phyloP scores from a whole-genome alignment of 352 stramenopile species.

The Phytophthora europaea region DNA sequence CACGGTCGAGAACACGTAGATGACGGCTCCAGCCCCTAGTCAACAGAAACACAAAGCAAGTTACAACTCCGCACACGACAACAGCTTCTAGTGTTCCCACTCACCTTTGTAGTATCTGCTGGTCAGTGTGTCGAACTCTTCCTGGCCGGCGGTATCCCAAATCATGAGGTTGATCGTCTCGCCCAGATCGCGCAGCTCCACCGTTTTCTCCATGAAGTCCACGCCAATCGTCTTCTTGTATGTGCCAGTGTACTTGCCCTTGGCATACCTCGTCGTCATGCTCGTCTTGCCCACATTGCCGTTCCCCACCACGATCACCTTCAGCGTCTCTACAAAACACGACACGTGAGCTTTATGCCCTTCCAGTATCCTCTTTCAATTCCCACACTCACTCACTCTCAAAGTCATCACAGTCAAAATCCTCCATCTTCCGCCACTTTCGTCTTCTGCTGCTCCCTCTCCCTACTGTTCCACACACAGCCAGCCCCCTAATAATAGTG shows the following conservation, averaged over 20 bases:
- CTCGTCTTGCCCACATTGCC: slow-evolving; percentile 89
- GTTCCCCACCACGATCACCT: slow-evolving; percentile 88
- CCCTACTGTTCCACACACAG: neutral
- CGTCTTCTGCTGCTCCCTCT: slow-evolving; percentile 1
- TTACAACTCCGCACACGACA: neutral
- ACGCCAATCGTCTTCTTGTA: slow-evolving; percentile 91
- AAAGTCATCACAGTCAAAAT: slow-evolving; percentile 80
- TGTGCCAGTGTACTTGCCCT: slow-evolving; percentile 79
- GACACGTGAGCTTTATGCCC: neutral
- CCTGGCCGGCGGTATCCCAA: slow-evolving; percentile 85
- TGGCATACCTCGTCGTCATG: slow-evolving; percentile 83
- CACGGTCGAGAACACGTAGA: slow-evolving; percentile 84
- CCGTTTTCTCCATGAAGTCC: slow-evolving; percentile 87
- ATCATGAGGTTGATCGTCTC: slow-evolving; percentile 84
- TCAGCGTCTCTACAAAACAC: slow-evolving; percentile 68
- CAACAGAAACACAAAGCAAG: neutral
- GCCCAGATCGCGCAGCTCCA: slow-evolving; percentile 68
- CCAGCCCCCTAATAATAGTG: slow-evolving; percentile 12
- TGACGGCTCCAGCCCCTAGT: slow-evolving; percentile 64
- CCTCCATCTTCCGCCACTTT: slow-evolving; percentile 36
- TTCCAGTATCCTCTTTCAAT: neutral
- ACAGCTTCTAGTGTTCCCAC: neutral
- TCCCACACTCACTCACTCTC: slow-evolving; percentile 53
- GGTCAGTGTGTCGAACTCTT: slow-evolving; percentile 85
- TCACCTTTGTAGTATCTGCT: slow-evolving; percentile 81